phyloP scores from a whole-genome alignment of 768 basidiomycete species.

The Arthromyces matolae region DNA sequence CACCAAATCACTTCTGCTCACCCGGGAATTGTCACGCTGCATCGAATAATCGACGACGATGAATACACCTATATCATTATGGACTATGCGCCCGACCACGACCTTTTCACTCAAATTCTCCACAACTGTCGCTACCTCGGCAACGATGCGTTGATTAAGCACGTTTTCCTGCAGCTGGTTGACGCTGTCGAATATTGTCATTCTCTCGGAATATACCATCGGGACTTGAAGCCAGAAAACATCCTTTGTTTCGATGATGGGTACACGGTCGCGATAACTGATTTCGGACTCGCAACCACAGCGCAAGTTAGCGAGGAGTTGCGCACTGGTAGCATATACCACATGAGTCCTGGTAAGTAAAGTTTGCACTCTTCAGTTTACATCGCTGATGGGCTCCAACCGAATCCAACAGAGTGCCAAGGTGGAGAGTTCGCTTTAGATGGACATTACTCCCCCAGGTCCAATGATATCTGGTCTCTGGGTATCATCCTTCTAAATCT shows the following conservation, averaged over 20 bases:
- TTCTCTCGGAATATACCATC: slow-evolving; percentile 87
- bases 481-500: slow-evolving; percentile 97
- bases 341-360: slow-evolving; percentile 87
- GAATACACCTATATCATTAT: slow-evolving; percentile 86
- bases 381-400: no score
- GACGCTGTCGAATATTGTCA: slow-evolving; percentile 95
- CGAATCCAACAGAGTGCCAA: slow-evolving; percentile 78
- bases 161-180: slow-evolving; percentile 89
- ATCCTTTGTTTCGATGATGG: slow-evolving; percentile 83
- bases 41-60: slow-evolving; percentile 82
- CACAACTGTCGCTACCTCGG: slow-evolving; percentile 77
- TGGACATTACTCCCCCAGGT: slow-evolving; percentile 76
- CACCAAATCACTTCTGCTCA: slow-evolving; percentile 74
- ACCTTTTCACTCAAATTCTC: slow-evolving; percentile 89
- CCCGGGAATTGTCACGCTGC: slow-evolving; percentile 81
- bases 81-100: slow-evolving; percentile 89
- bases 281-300: slow-evolving; percentile 92
- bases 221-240: slow-evolving; percentile 97
- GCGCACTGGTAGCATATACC: slow-evolving; percentile 95
- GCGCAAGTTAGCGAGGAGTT: slow-evolving; percentile 84
- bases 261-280: slow-evolving; percentile 77
- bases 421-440: slow-evolving; percentile 62
- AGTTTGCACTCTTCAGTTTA: no score
- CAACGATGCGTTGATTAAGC: slow-evolving; percentile 78
- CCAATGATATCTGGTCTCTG: slow-evolving; percentile 95